Evolutionary conservation across 2,329 filamentous ascomycete genomes (phyloP), one percentile per base, ranked within the genome.

Genomic region (Beauveria sp.): DNA sequence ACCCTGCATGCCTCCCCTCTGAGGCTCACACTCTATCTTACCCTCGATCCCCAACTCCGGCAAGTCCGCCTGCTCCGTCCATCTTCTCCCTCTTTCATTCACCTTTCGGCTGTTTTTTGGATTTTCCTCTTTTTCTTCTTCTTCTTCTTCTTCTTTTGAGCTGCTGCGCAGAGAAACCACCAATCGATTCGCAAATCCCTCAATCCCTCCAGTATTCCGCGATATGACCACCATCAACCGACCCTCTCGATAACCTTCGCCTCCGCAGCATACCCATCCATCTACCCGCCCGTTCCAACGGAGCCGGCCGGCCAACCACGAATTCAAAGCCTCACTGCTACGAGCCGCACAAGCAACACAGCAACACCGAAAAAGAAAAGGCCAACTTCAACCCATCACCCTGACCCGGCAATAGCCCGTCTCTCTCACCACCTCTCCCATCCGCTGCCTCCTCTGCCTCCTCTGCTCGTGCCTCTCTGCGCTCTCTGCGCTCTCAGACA

Each of bases 41-140:
- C 34, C 40, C 41, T 55, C 40, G 24, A 55, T 55, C 41, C 53
- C 53, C 53, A 55, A 30, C 53, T 55, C 53, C 53, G 40, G 40
- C 41, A n/a, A 20, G 53, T 55, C 53, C 53, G 22, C 26, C 47
- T 55, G 9, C 34, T 55, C 52, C 24, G 20, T 40, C 50, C 30
- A 52, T 37, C 22, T 26, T 40, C 37, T 43, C 28, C 37, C 22
- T 18, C 37, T 28, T 54, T 22, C 22, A 37, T 24, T 40, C 24
- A 22, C 20, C 20, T 53, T 54, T 18, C 12, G 41, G 18, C 37
- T 43, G 14, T 40, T 53, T 53, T 14, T 16, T 37, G 34, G 34
- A 5, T 20, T 22, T 34, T n/a, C 41, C 30, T n/a, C 10, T 20
- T n/a, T n/a, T n/a, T 34, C 26, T 6, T 26, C 53, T 16, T 55